Conservation (phyloP, 768 basidiomycete genomes). For the Leccinum boreale region DNA sequence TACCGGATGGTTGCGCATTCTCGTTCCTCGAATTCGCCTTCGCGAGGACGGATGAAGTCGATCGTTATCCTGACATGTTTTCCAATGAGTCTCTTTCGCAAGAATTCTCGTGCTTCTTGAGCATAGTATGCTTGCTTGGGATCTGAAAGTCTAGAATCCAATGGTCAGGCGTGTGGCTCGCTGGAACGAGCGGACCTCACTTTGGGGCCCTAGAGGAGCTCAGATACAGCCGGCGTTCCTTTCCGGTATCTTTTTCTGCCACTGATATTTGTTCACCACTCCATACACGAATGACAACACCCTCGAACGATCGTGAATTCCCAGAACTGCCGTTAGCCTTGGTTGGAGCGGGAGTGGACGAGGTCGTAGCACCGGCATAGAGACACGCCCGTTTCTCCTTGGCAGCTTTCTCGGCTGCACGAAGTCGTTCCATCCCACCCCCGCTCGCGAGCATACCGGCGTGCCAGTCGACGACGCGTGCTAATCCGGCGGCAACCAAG, state of each 20-base stretch:
- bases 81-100: slow-evolving; percentile 89
- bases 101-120: slow-evolving; percentile 88
- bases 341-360: slow-evolving; percentile 32
- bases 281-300: slow-evolving; percentile 83
- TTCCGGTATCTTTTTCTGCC: slow-evolving; percentile 62
- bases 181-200: slow-evolving; percentile 38
- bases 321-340: slow-evolving; percentile 49
- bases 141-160: slow-evolving; percentile 63
- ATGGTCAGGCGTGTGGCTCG: slow-evolving; percentile 1
- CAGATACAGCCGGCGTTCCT: slow-evolving; percentile 81
- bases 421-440: slow-evolving; percentile 85
- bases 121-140: slow-evolving; percentile 85
- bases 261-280: slow-evolving; percentile 89
- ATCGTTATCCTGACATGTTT: slow-evolving; percentile 79
- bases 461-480: slow-evolving; percentile 95
- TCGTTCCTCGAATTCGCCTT: slow-evolving; percentile 92
- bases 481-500: slow-evolving; percentile 79
- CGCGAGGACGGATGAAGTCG: slow-evolving; percentile 87
- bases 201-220: slow-evolving; percentile 87
- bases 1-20: slow-evolving; percentile 89
- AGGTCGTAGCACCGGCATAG: slow-evolving; percentile 54
- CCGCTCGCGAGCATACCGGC: slow-evolving; percentile 85
- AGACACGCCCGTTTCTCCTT: slow-evolving; percentile 72
- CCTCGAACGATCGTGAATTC: slow-evolving; percentile 63
- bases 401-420: slow-evolving; percentile 77